Evolutionary conservation across 179 eudicot species (phyloP), one percentile per base, ranked within the genome.

Genomic region (Patellifolia procumbens): DNA sequence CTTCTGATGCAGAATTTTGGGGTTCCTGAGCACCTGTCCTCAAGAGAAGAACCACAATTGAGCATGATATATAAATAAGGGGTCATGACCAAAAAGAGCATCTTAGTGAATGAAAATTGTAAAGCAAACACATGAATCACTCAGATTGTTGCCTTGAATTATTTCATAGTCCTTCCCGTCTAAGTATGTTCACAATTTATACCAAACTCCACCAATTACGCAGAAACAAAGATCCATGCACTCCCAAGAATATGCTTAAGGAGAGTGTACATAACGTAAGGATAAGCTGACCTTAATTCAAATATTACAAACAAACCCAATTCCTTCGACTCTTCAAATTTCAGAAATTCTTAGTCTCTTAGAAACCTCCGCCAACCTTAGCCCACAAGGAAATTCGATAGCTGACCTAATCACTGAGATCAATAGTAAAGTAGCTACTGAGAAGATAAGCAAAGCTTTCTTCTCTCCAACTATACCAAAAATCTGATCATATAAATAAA

Each of bases 1-100:
- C 76, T 70, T 79, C 91, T 34, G 91, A 65, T 52, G 77, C 85
- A 20, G 85, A 52, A 46, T 15, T 68, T 71, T 80, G 85, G 66
- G 77, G 80, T 62, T 75, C 89, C 26, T 78, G 76, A 8, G 85
- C 64, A 53, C 68, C 88, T 81, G 84, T 63, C 77, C 77, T 81
- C 67, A 76, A 31, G 42, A 48, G n/a, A 67, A 82, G 20, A 74
- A 70, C 19, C 22, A 32, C 62, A 51, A 16, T 35, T 22, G 71
- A 20, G 11, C 3, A 69, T 22, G 45, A 63, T 62, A 32, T 39
- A 45, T 28, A 43, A 29, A 37, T 43, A 15, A 20, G 49, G 15
- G n/a, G n/a, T n/a, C n/a, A n/a, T 16, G 16, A 48, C 26, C 49
- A 63, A 20, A 46, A 49, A 53, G 31, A 55, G 29, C 55, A 72